Base-by-base conservation (phyloP, 169 alveolate species). In the Cryptosporidium tyzzeri region DNA sequence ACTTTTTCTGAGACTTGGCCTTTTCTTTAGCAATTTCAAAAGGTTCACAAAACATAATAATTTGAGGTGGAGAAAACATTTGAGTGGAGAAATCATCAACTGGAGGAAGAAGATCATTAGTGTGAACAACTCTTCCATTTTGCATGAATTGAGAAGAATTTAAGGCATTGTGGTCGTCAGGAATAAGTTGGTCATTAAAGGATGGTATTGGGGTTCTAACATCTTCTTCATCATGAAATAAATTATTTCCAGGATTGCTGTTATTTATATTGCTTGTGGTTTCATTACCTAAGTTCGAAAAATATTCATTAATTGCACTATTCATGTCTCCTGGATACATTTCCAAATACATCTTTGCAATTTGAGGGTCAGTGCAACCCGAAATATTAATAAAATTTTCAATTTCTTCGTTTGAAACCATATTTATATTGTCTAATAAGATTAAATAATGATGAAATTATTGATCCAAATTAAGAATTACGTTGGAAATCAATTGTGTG, bases 171-270 rank as follows among this genome's bases (percentile, higher is more conserved):
- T 73, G 86, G 23, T 65, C 45, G 44, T 80, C 89, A 9, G 71
- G 89, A 18, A 80, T 62, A 12, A 80, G 67, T 69, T 80, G 89
- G 51, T 80, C 89, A 80, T 80, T 80, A 80, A 80, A 80, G 4
- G 89, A 80, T 1, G 89, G 89, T 14, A 80, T 80, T 10, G 89
- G 89, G 1, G 89, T 80, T 37, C 89, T 80, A 31, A 73, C 86
- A 26, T 59, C 80, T 4, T 39, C 51, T 2, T 39, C 86, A 7
- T 16, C 71, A 9, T 53, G 55, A 21, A 74, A 39, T 12, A 26
- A 18, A 8, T 39, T 35, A 1, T 37, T 10, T 26, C 37, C 37
- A 12, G 35, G n/a, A 16, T 12, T 3, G 21, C 23, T 41, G 2
- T 44, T 37, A 44, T 74, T 68, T 48, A 29, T 58, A 16, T 33